Base-by-base conservation (phyloP, 2,329 filamentous ascomycete species). In the Colletotrichum scovillei region DNA sequence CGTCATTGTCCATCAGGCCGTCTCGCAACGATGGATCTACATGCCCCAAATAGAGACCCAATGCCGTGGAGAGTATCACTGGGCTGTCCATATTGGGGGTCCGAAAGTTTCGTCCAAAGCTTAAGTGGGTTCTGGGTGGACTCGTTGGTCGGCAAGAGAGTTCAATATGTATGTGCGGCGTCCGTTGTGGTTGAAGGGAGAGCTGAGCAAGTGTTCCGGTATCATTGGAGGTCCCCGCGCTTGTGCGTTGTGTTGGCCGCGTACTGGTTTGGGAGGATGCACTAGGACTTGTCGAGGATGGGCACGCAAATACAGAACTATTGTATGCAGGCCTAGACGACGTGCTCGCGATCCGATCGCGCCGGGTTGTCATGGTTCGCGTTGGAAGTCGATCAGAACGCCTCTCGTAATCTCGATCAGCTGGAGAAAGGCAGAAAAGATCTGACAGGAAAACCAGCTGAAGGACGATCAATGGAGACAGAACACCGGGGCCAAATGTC, bases 321-420 rank as follows among this genome's bases (percentile, higher is more conserved):
- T 32, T 28, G 19, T 6, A 22, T n/a, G 42, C 19, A 49, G 42
- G 42, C 42, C 42, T 49, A 49, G 42, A 49, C 4, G n/a, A 49
- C 42, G 8, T 42, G 12, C 12, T 22, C 24, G 24, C 24, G 52
- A 38, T 58, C 56, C 14, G 64, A 69, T 22, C 19, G 28, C 16
- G 35, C 12, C 42, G 30, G 42, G 28, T 46, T 49, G 24, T n/a
- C 38, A 69, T 58, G 57, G 28, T 52, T 24, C 52, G 28, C 30
- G 58, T 12, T 22, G 58, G 8, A 68, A 55, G 26, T 30, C 56
- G 38, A 12, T 24, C 28, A 55, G 63, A 24, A 19, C 9, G 26
- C 30, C 46, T 19, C 19, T 32, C 7, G 66, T 49, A 32, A 63
- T 72, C 35, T 68, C 57, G 49, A 72, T 72, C 58, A 28, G 49